These are phyloP conservation scores for Zygoascus sp. DNA, from an alignment of 1,139 yeast genomes.

Conservation along the genomic window DNA sequence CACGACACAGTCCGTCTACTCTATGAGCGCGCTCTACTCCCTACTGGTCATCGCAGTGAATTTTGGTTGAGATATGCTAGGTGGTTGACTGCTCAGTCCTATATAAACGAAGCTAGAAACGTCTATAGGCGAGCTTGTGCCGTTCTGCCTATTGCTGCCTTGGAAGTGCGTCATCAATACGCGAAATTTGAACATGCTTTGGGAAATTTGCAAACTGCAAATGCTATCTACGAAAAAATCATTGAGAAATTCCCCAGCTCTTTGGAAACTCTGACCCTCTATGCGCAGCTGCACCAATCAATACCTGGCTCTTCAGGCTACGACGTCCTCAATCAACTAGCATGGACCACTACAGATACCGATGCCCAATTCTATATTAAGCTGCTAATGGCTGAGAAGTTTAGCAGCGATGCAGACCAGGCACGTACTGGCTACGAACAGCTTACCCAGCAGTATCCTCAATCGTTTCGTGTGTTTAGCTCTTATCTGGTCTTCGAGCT, in stretches of 20 bases:
- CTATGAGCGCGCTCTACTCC: conserved; percentile 49
- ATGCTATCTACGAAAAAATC: conserved; percentile 27
- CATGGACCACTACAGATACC: conserved; percentile 7
- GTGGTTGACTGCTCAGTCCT: conserved; percentile 31
- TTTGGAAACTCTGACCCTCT: conserved; percentile 29
- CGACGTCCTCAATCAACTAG: conserved; percentile 3
- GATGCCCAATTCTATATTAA: conserved; percentile 8
- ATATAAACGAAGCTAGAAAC: conserved; percentile 22
- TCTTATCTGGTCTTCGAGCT: conserved; percentile 3
- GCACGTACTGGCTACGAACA: conserved; percentile 5
- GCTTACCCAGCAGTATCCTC: conserved; percentile 3
- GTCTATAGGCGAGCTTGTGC: conserved; percentile 32
- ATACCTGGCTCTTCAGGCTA: conserved; percentile 3
- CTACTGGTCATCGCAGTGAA: conserved; percentile 49
- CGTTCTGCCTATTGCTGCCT: conserved; percentile 33
- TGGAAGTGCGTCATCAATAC: conserved; percentile 31
- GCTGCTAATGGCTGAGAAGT: conserved; percentile 7
- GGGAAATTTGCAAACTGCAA: conserved; percentile 30
- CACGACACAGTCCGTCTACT: conserved; percentile 28
- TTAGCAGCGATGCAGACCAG: conserved; percentile 1
- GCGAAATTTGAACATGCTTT: conserved; percentile 33
- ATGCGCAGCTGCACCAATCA: conserved; percentile 12
- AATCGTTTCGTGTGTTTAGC: conserved; percentile 5
- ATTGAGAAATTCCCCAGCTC: conserved; percentile 31
- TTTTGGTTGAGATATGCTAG: conserved; percentile 64